Percentiles rank a stretch among this genome's conserved stretches.
phyloP scores from a whole-genome alignment of 371 early-diverging fungal species.

The Mortierella sp. region DNA sequence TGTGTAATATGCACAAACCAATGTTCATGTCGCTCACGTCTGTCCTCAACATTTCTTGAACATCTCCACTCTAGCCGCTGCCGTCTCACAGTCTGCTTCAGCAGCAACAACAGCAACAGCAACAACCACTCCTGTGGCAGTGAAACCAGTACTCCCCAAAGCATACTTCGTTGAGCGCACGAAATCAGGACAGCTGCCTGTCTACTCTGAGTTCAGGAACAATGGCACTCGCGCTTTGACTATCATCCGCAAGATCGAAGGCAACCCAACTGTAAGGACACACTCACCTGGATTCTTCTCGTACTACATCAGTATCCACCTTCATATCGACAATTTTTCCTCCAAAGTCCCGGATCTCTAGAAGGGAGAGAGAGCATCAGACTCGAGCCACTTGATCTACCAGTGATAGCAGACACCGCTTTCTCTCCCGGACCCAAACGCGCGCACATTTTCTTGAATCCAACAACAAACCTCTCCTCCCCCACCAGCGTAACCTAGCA shows the following conservation, averaged over 20 bases:
- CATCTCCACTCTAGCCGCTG: neutral
- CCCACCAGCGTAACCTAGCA: neutral
- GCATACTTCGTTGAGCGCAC: slow-evolving; percentile 52
- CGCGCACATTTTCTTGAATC: too few relatives aligned
- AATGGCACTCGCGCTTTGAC: slow-evolving; percentile 34
- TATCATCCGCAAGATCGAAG: slow-evolving; percentile 48
- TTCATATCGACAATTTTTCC: too few relatives aligned
- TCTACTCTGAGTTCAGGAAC: slow-evolving; percentile 48
- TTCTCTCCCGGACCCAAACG: too few relatives aligned
- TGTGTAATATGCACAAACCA: neutral
- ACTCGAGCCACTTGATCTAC: too few relatives aligned
- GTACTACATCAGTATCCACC: too few relatives aligned
- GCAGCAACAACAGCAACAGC: slow-evolving; percentile 8
- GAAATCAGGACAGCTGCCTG: slow-evolving; percentile 48
- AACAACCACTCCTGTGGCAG: neutral
- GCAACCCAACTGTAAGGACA: slow-evolving; percentile 37
- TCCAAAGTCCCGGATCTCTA: too few relatives aligned
- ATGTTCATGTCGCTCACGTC: neutral
- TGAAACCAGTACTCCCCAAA: slow-evolving; percentile 26
- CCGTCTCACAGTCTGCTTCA: neutral
- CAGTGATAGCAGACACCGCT: too few relatives aligned
- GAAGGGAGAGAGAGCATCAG: too few relatives aligned
- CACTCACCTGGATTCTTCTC: neutral
- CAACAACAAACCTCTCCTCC: too few relatives aligned
- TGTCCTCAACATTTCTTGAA: too few relatives aligned